These are phyloP conservation scores for Beta macrorhiza DNA, from an alignment of 179 eudicot genomes.

Conservation along the genomic window DNA sequence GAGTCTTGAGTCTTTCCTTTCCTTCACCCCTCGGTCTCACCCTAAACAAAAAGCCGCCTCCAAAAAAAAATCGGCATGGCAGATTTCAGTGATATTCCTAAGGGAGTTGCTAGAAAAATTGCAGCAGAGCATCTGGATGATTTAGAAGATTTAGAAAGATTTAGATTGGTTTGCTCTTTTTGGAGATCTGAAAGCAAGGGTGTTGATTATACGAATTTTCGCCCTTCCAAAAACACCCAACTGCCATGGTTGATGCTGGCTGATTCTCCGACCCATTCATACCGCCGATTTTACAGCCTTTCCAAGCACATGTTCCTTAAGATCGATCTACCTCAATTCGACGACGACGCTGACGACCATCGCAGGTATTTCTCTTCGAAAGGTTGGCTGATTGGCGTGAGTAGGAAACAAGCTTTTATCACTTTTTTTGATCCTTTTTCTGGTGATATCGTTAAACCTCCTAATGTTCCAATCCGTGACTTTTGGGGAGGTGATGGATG, in stretches of 20 bases:
- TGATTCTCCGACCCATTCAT: neutral
- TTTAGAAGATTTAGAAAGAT: neutral
- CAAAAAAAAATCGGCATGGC: neutral
- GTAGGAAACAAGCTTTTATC: neutral
- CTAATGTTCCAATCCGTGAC: neutral
- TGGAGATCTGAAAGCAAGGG: neutral
- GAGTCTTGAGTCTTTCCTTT: no score
- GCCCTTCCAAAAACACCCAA: neutral
- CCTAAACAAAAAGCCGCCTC: no score
- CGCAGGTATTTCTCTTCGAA: slow-evolving; percentile 10
- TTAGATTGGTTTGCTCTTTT: neutral
- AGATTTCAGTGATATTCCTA: neutral
- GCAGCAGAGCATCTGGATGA: slow-evolving; percentile 4
- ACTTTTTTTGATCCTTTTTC: neutral
- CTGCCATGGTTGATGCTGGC: slow-evolving; percentile 14
- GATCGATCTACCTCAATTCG: neutral
- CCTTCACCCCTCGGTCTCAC: no score
- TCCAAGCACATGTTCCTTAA: slow-evolving; percentile 3
- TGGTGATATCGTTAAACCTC: neutral
- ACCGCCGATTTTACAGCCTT: slow-evolving; percentile 9
- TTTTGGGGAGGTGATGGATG: neutral
- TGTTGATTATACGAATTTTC: neutral
- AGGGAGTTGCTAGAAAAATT: neutral
- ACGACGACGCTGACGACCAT: neutral
- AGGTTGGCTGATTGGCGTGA: slow-evolving; percentile 2